Evolutionary conservation across 495 filamentous ascomycete species (phyloP), one percentile per base, ranked within the genome.

Genomic region (Cladorrhinum samala): DNA sequence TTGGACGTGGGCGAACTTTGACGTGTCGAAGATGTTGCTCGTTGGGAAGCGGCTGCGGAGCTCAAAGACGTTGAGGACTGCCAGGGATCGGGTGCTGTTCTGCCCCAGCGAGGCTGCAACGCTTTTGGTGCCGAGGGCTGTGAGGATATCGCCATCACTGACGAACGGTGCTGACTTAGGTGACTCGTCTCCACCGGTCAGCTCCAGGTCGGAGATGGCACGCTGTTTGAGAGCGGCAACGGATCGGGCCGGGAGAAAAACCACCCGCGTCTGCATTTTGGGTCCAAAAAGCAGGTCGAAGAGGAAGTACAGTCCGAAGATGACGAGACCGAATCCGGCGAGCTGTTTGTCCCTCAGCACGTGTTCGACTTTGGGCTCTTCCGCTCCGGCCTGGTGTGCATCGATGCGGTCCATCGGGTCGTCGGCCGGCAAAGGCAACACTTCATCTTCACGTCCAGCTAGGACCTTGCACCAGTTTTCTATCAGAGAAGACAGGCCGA

Each of bases 91-190:
- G 5, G 58, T 49, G 27, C 50, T 43, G 39, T 48, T 2, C 3
- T 20, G 30, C 11, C 40, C 18, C 3, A 65, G 61, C 7, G 43
- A 52, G n/a, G 30, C 23, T 8, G 55, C 45, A 6, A 58, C 45
- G 27, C 63, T 46, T 7, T 65, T 59, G 6, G 61, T 58, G 20
- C 53, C 46, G 66, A 67, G 72, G 2, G 66, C 66, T 1, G 59
- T 61, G 17, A 76, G 54, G 18, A 75, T 60, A 41, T 75, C 71
- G 53, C 68, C 67, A 23, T 73, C 70, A 51, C 67, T 71, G 21
- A 73, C 47, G 51, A 73, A 74, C 30, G 65, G 65, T 33, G 27
- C 27, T 5, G 27, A 11, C n/a, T n/a, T n/a, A n/a, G n/a, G n/a
- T n/a, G n/a, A n/a, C n/a, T n/a, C n/a, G n/a, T 24, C 41, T 53